Conservation (phyloP, 768 basidiomycete genomes). For the Stropharia rugosoannulata region DNA sequence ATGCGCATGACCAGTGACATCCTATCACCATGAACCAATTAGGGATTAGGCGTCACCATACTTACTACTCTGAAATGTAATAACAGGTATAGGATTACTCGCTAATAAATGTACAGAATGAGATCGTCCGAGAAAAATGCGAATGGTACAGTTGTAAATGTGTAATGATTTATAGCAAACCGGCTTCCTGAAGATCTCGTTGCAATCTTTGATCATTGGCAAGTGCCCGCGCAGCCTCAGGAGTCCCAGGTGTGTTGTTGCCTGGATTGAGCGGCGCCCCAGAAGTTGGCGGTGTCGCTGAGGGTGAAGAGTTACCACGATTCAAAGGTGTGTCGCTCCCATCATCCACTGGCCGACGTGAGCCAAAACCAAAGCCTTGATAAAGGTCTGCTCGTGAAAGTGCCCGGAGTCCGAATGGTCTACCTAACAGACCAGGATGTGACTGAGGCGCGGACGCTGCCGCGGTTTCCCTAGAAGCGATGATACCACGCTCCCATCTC, state of each 20-base stretch:
- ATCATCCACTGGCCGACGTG: constrained; percentile 25
- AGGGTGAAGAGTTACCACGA: background rate
- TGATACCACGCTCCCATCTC: constrained; percentile 80
- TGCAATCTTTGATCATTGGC: constrained; percentile 58
- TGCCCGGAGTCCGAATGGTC: constrained; percentile 37
- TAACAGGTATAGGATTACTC: background rate
- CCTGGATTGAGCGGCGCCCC: constrained; percentile 31
- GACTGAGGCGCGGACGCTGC: constrained; percentile 13
- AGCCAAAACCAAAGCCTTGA: constrained; percentile 42
- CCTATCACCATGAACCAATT: background rate
- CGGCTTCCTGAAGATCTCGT: constrained; percentile 60
- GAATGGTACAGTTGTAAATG: background rate
- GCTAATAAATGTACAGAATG: constrained; percentile 16
- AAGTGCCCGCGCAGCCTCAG: constrained; percentile 43
- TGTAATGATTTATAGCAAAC: constrained; percentile 45
- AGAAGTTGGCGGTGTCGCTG: constrained; percentile 18
- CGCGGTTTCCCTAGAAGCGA: constrained; percentile 46
- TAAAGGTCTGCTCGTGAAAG: constrained; percentile 40
- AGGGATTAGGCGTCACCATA: background rate
- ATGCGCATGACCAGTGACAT: too few species aligned
- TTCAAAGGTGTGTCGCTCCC: constrained; percentile 16
- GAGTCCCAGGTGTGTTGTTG: constrained; percentile 42
- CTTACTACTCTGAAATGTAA: background rate
- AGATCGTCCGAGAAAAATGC: background rate
- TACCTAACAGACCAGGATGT: constrained; percentile 33